phyloP scores from a whole-genome alignment of 2,329 filamentous ascomycete genomes.

The Claviceps sp. region DNA sequence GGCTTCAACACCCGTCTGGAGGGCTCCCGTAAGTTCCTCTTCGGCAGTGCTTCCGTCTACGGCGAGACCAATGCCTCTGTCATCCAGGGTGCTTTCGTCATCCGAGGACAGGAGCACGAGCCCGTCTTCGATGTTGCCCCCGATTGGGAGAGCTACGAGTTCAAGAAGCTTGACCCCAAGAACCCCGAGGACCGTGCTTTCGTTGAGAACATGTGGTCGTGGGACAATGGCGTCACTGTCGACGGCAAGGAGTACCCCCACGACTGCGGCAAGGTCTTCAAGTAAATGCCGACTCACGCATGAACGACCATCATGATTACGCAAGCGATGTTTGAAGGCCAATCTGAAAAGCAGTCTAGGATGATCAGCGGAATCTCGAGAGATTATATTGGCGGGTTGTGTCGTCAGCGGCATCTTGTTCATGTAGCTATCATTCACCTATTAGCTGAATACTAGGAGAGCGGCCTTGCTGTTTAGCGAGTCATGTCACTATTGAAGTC shows the following conservation, averaged over 20 bases:
- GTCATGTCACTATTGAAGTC: too few relatives aligned
- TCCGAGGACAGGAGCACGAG: constrained; percentile 76
- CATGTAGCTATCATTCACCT: too few relatives aligned
- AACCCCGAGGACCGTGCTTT: constrained; percentile 77
- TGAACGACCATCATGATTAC: constrained; percentile 10
- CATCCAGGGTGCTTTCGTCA: constrained; percentile 85
- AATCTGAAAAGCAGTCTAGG: constrained; percentile 9
- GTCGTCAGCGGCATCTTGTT: background rate
- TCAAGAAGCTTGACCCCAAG: constrained; percentile 87
- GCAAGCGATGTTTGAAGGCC: constrained; percentile 1
- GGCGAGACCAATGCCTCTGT: constrained; percentile 79
- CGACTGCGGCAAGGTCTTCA: constrained; percentile 96
- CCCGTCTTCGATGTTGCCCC: constrained; percentile 94
- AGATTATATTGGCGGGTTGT: background rate
- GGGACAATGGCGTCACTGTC: constrained; percentile 72
- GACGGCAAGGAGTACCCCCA: constrained; percentile 81
- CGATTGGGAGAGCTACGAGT: constrained; percentile 91
- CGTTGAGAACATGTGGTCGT: constrained; percentile 78
- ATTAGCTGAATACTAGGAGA: too few relatives aligned
- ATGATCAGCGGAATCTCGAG: background rate
- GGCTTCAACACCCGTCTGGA: constrained; percentile 97
- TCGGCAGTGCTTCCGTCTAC: constrained; percentile 81
- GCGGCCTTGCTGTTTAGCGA: too few relatives aligned
- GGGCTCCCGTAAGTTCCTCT: constrained; percentile 94
- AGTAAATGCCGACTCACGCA: constrained; percentile 46